Base-by-base conservation (phyloP, 1,284 basidiomycete genomes). In the Fomitopsis pinicola region DNA sequence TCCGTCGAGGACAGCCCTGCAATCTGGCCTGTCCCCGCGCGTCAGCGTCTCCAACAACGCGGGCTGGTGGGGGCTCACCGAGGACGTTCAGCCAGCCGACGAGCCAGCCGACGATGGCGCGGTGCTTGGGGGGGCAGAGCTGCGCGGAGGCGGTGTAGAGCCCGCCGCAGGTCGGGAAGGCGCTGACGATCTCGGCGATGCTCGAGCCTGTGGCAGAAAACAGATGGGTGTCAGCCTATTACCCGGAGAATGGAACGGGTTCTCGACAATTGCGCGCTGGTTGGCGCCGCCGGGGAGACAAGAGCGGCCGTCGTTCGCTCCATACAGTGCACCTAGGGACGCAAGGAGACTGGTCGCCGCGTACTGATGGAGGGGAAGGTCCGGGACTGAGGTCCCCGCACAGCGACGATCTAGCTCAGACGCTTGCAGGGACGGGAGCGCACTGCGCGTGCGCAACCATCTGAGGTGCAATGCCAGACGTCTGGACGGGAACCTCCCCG, bases 11-110 rank as follows among this genome's bases (percentile, higher is more conserved):
- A 86, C 52, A 94, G 78, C 38, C 93, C 93, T 5, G 91, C 89
- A 59, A 92, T 84, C 73, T 94, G 93, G 48, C 85, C 83, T 67
- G 6, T 30, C 9, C 9, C 33, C n/a, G 61, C 42, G 26, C 33
- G 15, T 44, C 22, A 44, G 26, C 4, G 9, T 12, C 38, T n/a
- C 9, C 8, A 33, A 3, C 5, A 17, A 8, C 9, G 9, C 14
- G 6, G 35, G 9, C 15, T 5, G 9, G 5, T 46, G 6, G 19
- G 3, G n/a, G 73, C 73, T 68, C 68, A 79, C 92, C 94, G 12
- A 96, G 85, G 52, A 94, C 85, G 73, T 96, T 97, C 57, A 97
- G 82, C 91, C 86, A 95, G 59, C 92, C 92, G 52, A 91, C 90
- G 17, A 92, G 75, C 88, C 88, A 91, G 26, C 88, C 88, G 42